Percentiles rank a stretch among this genome's conserved stretches.
Evolutionary conservation across 345 rosid species (phyloP).

Genomic region (Populus tremula): DNA sequence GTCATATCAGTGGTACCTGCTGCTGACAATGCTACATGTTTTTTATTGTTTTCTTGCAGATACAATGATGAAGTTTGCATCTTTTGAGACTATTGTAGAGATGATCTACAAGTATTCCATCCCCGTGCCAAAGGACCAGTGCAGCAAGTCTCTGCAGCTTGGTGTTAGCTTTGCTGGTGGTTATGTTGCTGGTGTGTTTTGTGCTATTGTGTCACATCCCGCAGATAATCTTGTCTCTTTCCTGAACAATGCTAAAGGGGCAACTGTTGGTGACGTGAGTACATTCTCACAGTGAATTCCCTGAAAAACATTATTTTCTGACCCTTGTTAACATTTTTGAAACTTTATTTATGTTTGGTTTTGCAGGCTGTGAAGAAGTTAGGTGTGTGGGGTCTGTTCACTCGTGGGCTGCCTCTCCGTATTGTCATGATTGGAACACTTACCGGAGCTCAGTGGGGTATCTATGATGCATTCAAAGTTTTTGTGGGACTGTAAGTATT

Average conservation of each 20-base stretch:
- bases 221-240: conserved; percentile 95
- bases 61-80: conserved; percentile 99
- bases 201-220: conserved; percentile 89
- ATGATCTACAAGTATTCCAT: conserved; percentile 75
- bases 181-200: conserved; percentile 84
- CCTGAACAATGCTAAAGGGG: conserved; percentile 98
- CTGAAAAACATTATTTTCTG: background rate
- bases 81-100: conserved; percentile 92
- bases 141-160: conserved; percentile 84
- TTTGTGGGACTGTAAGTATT: conserved; percentile 91
- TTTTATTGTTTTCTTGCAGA: conserved; percentile 39
- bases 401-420: conserved; percentile 95
- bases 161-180: conserved; percentile 96
- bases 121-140: conserved; percentile 78
- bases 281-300: background rate
- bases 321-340: background rate
- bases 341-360: background rate
- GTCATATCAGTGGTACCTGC: background rate
- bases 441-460: conserved; percentile 96
- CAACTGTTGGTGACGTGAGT: conserved; percentile 94
- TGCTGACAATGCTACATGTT: background rate
- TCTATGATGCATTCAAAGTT: conserved; percentile 97
- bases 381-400: conserved; percentile 84
- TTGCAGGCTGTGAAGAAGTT: conserved; percentile 93
- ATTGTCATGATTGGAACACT: conserved; percentile 99